Evolutionary conservation across 306 rosid species (phyloP).

Genomic region (Carpinus viminea): DNA sequence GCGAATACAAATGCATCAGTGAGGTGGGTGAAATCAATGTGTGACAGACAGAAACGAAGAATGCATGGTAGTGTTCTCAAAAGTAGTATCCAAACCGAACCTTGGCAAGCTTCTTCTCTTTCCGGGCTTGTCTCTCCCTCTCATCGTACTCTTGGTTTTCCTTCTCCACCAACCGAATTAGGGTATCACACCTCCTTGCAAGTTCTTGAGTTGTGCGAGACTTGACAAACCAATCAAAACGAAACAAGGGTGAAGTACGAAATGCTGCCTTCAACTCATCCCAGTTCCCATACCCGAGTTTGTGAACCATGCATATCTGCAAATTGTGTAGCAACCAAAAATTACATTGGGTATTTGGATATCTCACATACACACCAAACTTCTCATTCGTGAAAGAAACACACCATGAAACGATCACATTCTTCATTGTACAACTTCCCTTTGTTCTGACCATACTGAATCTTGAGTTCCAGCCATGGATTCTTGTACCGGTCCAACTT

Average conservation of each 20-base stretch:
- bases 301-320: constrained; percentile 98
- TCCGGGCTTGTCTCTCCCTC: constrained; percentile 98
- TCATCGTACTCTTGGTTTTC: constrained; percentile 97
- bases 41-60: neutral
- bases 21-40: neutral
- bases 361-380: neutral
- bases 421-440: constrained; percentile 98
- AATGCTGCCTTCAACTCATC: constrained; percentile 97
- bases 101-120: constrained; percentile 99
- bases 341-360: neutral
- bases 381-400: neutral
- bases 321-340: constrained; percentile 14
- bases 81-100: constrained; percentile 32
- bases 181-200: constrained; percentile 96
- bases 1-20: neutral
- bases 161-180: constrained; percentile 92
- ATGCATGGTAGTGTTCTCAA: neutral
- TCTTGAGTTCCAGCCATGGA: constrained; percentile 97
- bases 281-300: constrained; percentile 99
- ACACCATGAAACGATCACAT: constrained; percentile 98
- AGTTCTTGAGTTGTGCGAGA: constrained; percentile 99
- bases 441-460: constrained; percentile 96
- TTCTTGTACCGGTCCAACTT: constrained; percentile 97
- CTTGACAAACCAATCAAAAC: constrained; percentile 99
- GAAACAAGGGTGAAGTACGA: constrained; percentile 94